These are phyloP conservation scores for Amphirosellinia nigrospora DNA, from an alignment of 495 filamentous ascomycete genomes.

Conservation along the genomic window DNA sequence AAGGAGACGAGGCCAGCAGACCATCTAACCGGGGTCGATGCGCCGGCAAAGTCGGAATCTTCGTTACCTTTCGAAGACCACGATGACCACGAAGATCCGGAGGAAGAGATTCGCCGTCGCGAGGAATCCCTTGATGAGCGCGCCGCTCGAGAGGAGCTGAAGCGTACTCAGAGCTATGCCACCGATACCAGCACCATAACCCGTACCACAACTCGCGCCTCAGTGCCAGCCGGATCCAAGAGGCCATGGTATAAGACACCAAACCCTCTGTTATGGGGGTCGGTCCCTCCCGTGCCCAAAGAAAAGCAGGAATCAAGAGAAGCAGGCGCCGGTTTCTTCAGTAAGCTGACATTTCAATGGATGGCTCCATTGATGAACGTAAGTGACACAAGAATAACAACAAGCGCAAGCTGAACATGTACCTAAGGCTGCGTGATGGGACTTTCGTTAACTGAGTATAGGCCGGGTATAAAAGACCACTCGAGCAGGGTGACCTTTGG, in stretches of 20 bases:
- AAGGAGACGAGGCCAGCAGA: conserved; percentile 35
- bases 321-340: conserved; percentile 65
- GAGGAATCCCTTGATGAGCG: conserved; percentile 37
- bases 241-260: conserved; percentile 65
- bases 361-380: conserved; percentile 71
- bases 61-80: conserved; percentile 16
- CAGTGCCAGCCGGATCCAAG: conserved; percentile 38
- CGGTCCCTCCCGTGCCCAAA: conserved; percentile 64
- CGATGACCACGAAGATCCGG: conserved; percentile 29
- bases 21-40: conserved; percentile 28
- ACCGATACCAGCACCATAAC: conserved; percentile 53
- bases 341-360: conserved; percentile 69
- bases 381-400: conserved; percentile 33
- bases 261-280: conserved; percentile 69
- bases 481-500: conserved; percentile 88
- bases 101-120: conserved; percentile 36
- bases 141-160: conserved; percentile 40
- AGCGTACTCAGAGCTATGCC: conserved; percentile 50
- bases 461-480: conserved; percentile 80
- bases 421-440: background rate
- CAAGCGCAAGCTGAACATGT: background rate
- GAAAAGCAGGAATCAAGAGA: conserved; percentile 61
- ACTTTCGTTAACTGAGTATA: conserved; percentile 34
- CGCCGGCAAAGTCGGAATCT: conserved; percentile 1
- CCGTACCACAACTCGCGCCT: conserved; percentile 34